A percentile compares a stretch with the other conserved stretches of the same genome.
phyloP scores from a whole-genome alignment of 169 alveolate genomes.

The Eimeria sp. region DNA sequence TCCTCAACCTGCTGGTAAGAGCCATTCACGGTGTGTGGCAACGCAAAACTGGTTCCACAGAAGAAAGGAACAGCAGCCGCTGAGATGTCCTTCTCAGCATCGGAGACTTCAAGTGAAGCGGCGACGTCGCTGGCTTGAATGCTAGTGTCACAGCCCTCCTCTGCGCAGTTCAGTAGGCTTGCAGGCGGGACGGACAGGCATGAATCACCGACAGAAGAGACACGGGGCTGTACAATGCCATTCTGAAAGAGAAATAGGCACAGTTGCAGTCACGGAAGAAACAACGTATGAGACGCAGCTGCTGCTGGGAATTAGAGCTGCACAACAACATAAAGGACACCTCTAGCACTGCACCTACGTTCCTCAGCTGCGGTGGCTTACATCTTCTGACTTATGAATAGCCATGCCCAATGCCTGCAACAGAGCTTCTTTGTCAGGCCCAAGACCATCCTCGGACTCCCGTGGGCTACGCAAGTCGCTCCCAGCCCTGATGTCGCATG shows the following conservation, averaged over 20 bases:
- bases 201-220: neutral
- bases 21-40: constrained; percentile 27
- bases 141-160: constrained; percentile 9
- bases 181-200: constrained; percentile 7
- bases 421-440: constrained; percentile 21
- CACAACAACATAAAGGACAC: neutral
- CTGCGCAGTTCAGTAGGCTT: neutral
- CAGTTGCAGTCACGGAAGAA: neutral
- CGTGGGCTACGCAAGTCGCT: constrained; percentile 7
- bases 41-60: constrained; percentile 13
- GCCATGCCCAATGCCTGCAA: constrained; percentile 27
- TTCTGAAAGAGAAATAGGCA: constrained; percentile 2
- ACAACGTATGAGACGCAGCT: neutral
- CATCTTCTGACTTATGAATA: constrained; percentile 22
- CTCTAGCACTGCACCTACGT: neutral
- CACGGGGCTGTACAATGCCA: neutral
- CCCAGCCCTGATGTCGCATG: neutral
- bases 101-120: constrained; percentile 19
- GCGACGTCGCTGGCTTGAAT: constrained; percentile 38
- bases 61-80: constrained; percentile 14
- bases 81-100: constrained; percentile 7
- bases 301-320: neutral
- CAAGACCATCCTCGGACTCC: neutral
- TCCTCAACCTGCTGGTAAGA: constrained; percentile 34
- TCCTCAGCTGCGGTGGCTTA: constrained; percentile 14